Base-by-base conservation (phyloP, 257 asterid species). In the Striga asiatica region DNA sequence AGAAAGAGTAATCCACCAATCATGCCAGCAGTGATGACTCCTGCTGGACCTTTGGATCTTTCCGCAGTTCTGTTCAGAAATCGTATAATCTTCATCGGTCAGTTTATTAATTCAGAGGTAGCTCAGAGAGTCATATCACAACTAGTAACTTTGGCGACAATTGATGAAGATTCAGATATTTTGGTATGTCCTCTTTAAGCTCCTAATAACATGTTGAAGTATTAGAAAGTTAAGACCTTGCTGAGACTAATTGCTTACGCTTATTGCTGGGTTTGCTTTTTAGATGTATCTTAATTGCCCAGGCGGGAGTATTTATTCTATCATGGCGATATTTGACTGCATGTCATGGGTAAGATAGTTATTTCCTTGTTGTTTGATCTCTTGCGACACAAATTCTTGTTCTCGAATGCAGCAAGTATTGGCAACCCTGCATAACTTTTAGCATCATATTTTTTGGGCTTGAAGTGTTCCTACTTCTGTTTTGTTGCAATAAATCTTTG, bases 71-170 rank as follows among this genome's bases (percentile, higher is more conserved):
- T 92, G 68, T 88, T 92, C 74, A 85, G 99, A 74, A 88, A 82
- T 50, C 95, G 99, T 22, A 92, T 88, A 41, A 83, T 92, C 64
- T 92, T 92, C 74, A 70, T 88, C 45, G 99, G 99, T 54, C 88
- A 84, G 85, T 81, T 88, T 28, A 66, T 92, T 20, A 88, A 76
- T 69, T 64, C 94, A 1, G 79, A 71, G 72, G 97, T 92, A 29
- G 97, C 99, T 65, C 95, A 92, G 67, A 73, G 78, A 68, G 97
- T 92, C 54, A 92, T 92, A 71, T 84, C 99, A 25, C 99, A 92
- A 65, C 86, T 92, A 58, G 93, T 92, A 58, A 92, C 99, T 20
- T 71, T 88, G 75, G 97, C 99, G 4, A 79, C 99, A 54, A 79
- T 92, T 27, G 99, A 92, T 71, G 94, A 92, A 71, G 66, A 79